Conservation (phyloP, 129 eudicot species). For the Chrysanthemum lavandulifolium region DNA sequence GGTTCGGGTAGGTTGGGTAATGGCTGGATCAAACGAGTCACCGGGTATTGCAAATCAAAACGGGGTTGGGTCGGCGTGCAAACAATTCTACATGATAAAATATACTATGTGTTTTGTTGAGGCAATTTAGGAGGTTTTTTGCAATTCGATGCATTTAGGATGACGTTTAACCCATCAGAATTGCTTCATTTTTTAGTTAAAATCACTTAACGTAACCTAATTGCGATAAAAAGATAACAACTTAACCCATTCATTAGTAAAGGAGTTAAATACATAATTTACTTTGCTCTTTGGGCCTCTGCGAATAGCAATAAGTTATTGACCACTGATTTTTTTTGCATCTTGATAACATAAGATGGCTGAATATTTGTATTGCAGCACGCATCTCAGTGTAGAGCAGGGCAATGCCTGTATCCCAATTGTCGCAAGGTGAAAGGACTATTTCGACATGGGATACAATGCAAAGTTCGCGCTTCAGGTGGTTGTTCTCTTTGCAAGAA, state of each 20-base stretch:
- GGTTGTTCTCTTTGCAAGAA: constrained; percentile 88
- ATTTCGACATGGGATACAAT: constrained; percentile 84
- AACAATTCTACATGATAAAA: no score
- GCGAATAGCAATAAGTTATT: neutral
- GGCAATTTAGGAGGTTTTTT: no score
- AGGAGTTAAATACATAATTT: neutral
- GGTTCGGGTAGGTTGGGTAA: no score
- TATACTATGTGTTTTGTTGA: no score
- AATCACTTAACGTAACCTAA: no score
- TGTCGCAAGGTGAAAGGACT: constrained; percentile 96
- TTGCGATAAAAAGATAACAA: neutral
- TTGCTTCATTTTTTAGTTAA: neutral
- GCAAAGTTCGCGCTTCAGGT: constrained; percentile 80
- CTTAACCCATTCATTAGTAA: neutral
- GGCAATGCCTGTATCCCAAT: constrained; percentile 70
- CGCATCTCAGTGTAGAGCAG: constrained; percentile 82
- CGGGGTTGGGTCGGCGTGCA: no score
- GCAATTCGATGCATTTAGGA: neutral
- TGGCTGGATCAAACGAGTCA: no score
- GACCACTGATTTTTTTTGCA: neutral
- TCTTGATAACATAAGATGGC: neutral
- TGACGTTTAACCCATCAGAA: neutral
- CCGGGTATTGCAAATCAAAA: no score
- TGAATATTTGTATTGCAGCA: constrained; percentile 53
- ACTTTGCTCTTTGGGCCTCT: neutral